These are phyloP conservation scores for Trichophyton mentagrophytes DNA, from an alignment of 2,329 filamentous ascomycete genomes.

Conservation along the genomic window DNA sequence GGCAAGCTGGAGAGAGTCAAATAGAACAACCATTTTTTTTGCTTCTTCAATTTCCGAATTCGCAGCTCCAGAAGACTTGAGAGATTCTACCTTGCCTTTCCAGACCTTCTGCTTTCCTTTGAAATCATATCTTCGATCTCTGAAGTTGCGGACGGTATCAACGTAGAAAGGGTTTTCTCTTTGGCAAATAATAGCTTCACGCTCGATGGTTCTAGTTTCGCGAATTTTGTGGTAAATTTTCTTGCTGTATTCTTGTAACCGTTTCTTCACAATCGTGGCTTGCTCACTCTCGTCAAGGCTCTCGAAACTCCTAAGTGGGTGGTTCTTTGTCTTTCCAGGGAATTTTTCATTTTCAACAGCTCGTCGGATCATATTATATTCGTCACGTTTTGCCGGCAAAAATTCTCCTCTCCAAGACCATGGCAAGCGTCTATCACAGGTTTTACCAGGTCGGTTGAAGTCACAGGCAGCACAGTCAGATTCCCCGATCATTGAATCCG, in stretches of 20 bases:
- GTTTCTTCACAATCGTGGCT: slow-evolving; percentile 65
- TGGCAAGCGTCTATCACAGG: slow-evolving; percentile 82
- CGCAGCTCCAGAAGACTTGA: slow-evolving; percentile 71
- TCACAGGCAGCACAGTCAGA: slow-evolving; percentile 95
- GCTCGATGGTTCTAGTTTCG: slow-evolving; percentile 79
- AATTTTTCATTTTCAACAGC: slow-evolving; percentile 87
- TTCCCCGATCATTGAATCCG: slow-evolving; percentile 97
- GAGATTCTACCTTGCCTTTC: slow-evolving; percentile 85
- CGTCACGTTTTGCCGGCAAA: slow-evolving; percentile 84
- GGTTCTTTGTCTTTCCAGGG: slow-evolving; percentile 61
- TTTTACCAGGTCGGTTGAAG: slow-evolving; percentile 95
- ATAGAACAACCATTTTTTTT: slow-evolving; percentile 97
- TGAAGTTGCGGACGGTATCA: slow-evolving; percentile 87
- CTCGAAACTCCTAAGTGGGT: slow-evolving; percentile 60
- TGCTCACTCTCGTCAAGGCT: slow-evolving; percentile 76
- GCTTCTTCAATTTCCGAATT: slow-evolving; percentile 72
- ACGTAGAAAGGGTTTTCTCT: slow-evolving; percentile 98
- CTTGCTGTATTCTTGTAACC: slow-evolving; percentile 83
- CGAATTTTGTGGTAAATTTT: slow-evolving; percentile 99
- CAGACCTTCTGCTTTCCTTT: slow-evolving; percentile 96
- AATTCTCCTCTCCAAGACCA: slow-evolving; percentile 99
- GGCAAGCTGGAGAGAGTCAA: slow-evolving; percentile 87
- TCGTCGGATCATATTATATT: slow-evolving; percentile 98
- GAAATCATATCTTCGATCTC: slow-evolving; percentile 95
- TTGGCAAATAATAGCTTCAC: slow-evolving; percentile 96